phyloP scores from a whole-genome alignment of 352 stramenopile species.

The Globisporangium paddicum region DNA sequence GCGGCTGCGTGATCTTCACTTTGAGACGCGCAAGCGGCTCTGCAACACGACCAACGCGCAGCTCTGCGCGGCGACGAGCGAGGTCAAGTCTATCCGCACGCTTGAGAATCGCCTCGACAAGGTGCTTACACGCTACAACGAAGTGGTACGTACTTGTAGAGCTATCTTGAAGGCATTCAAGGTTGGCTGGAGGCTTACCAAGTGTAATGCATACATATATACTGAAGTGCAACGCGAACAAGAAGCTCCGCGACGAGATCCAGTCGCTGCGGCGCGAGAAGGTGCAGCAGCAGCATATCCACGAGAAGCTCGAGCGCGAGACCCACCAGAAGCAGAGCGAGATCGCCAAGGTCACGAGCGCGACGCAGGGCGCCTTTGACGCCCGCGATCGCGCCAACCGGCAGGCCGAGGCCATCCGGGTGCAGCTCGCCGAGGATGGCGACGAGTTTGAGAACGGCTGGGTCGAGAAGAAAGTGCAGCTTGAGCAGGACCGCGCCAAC shows the following conservation, averaged over 20 bases:
- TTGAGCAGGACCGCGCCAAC: slow-evolving; percentile 79
- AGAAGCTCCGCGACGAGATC: slow-evolving; percentile 74
- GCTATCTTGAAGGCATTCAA: not conserved
- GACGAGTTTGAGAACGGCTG: slow-evolving; percentile 84
- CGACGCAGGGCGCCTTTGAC: slow-evolving; percentile 79
- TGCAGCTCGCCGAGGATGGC: slow-evolving; percentile 74
- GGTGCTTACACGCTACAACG: slow-evolving; percentile 80
- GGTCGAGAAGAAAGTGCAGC: slow-evolving; percentile 74
- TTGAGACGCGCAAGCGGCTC: slow-evolving; percentile 48
- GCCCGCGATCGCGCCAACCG: slow-evolving; percentile 79
- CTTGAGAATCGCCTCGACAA: slow-evolving; percentile 83
- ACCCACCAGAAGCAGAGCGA: slow-evolving; percentile 82
- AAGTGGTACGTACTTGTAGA: slow-evolving; percentile 32
- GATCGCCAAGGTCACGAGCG: slow-evolving; percentile 64
- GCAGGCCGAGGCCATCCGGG: slow-evolving; percentile 70
- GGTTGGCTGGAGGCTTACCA: not conserved
- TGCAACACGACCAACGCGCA: slow-evolving; percentile 44
- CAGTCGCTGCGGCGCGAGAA: slow-evolving; percentile 76
- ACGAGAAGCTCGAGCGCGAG: slow-evolving; percentile 80
- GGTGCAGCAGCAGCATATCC: slow-evolving; percentile 66
- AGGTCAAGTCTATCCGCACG: slow-evolving; percentile 62
- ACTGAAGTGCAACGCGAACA: slow-evolving; percentile 67
- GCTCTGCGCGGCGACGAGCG: slow-evolving; percentile 36
- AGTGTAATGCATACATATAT: not conserved
- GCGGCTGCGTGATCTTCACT: slow-evolving; percentile 34